phyloP scores from a whole-genome alignment of 768 basidiomycete genomes.

The Rhodotorula sphaerocarpa region DNA sequence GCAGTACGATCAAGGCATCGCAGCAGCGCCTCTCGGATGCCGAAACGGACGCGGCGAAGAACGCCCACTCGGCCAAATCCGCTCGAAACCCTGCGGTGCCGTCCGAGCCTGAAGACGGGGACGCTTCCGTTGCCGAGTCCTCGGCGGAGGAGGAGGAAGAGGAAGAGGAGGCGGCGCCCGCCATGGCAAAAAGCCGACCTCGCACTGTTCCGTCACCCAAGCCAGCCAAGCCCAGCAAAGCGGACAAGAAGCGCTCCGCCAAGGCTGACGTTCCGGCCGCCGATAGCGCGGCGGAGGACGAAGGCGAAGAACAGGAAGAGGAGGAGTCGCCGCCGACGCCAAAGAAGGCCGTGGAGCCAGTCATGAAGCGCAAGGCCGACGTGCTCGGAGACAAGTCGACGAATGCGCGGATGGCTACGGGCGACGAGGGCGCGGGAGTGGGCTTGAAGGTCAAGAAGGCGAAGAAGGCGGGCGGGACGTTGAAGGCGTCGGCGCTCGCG shows the following conservation, averaged over 20 bases:
- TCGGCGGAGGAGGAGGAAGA: not conserved
- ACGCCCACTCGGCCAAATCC: not conserved
- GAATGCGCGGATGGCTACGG: not conserved
- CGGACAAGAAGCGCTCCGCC: too few species aligned
- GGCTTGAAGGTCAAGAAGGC: conserved; percentile 21
- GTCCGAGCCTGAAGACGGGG: too few species aligned
- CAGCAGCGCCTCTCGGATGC: not conserved
- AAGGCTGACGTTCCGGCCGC: conserved; percentile 6
- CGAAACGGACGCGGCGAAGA: not conserved
- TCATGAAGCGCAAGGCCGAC: conserved; percentile 24
- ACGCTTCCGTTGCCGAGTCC: too few species aligned
- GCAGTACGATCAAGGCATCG: conserved; percentile 13
- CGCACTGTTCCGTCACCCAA: not conserved
- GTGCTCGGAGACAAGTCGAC: conserved; percentile 14
- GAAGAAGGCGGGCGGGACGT: conserved; percentile 15
- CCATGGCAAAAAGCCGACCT: conserved; percentile 1
- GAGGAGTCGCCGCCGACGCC: conserved; percentile 4
- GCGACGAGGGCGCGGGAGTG: not conserved
- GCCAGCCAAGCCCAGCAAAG: too few species aligned
- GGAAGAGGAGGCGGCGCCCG: not conserved
- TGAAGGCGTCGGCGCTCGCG: conserved; percentile 10
- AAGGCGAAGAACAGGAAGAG: not conserved
- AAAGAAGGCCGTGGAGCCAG: not conserved
- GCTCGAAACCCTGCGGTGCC: too few species aligned
- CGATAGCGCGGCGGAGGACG: not conserved